Evolutionary conservation across 495 filamentous ascomycete species (phyloP).

Genomic region (Talaromyces adpressus): DNA sequence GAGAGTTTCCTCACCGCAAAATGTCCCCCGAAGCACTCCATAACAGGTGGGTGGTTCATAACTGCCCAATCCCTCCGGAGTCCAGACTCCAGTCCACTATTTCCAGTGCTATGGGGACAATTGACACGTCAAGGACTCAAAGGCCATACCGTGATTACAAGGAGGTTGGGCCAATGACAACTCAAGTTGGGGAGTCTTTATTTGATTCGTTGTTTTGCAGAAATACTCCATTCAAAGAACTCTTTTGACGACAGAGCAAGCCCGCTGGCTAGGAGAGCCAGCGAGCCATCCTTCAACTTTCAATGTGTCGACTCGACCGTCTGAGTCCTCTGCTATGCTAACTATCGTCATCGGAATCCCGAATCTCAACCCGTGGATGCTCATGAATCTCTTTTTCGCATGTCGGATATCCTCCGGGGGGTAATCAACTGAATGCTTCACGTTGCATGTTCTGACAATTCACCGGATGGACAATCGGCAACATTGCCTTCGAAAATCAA

Average conservation of each 20-base stretch:
- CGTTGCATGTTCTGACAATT: neutral
- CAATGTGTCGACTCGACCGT: neutral
- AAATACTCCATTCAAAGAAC: neutral
- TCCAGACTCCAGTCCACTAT: neutral
- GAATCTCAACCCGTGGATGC: neutral
- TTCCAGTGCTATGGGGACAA: neutral
- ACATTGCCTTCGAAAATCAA: neutral
- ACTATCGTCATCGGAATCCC: neutral
- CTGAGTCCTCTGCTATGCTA: neutral
- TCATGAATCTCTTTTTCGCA: neutral
- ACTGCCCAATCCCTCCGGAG: neutral
- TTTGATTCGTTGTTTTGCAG: neutral
- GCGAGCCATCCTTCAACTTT: neutral
- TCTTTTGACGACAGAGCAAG: neutral
- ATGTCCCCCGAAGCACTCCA: neutral
- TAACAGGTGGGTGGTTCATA: neutral
- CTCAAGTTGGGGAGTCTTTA: neutral
- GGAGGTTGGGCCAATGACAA: neutral
- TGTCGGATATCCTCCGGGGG: neutral
- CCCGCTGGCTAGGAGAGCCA: neutral
- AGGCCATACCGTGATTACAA: neutral
- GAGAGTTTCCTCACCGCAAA: slow-evolving; percentile 3
- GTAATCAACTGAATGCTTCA: neutral
- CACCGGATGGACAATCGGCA: neutral
- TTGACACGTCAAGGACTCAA: neutral